Base-by-base conservation (phyloP, 495 filamentous ascomycete species). In the Wilcoxina mikolae region DNA sequence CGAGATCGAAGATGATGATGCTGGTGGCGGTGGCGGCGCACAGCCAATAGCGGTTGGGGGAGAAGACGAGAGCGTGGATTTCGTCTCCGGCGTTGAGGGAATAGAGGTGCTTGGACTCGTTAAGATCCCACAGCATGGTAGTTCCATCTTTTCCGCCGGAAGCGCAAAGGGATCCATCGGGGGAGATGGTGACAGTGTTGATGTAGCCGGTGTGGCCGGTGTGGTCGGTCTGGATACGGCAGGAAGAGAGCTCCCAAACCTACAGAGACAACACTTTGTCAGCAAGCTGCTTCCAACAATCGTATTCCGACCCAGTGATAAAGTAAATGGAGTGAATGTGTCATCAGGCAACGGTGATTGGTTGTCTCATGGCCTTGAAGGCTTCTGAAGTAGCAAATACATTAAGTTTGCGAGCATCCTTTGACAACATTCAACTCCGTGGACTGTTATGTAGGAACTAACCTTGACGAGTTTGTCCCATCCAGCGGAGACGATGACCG, bases 371-470 rank as follows among this genome's bases (percentile, higher is more conserved):
- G 68, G 87, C 87, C 79, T 59, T 61, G 57, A 65, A 72, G 60
- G 65, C 88, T 99, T n/a, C 91, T 95, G 93, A 99, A 99, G 91
- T 99, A 99, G 91, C 91, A 96, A 99, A 96, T 99, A 99, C 88
- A 87, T 90, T 70, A 71, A 70, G 69, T 66, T 76, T 80, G 81
- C 80, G 78, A 85, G 74, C 91, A 98, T 98, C 91, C 84, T 94
- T 66, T 76, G 75, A 73, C 67, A 60, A n/a, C 47, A 50, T 53
- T 17, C 38, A 27, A 56, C 48, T 56, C 55, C 54, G 20, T 47
- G 11, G 22, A 24, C 23, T 72, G 60, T 41, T 12, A 27, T 10
- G 12, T 29, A 26, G 31, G 25, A 66, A 54, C 90, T 65, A 80
- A 99, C 91, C 91, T 99, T 99, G 68, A 99, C 91, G 59, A 95